Conservation (phyloP, 352 stramenopile genomes). For the Globisporangium nodosum region DNA sequence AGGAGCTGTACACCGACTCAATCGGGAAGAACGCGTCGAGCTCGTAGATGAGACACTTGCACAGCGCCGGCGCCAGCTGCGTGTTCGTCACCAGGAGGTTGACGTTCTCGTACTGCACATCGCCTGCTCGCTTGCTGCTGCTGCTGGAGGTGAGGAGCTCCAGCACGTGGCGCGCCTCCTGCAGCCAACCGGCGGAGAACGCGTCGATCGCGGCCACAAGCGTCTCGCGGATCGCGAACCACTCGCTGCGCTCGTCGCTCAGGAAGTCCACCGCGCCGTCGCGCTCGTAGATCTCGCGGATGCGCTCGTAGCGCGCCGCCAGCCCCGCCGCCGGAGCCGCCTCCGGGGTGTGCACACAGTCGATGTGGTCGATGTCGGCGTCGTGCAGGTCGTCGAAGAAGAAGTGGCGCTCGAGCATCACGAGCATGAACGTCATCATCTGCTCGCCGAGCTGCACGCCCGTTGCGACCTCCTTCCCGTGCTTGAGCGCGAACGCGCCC, state of each 20-base stretch:
- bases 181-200: constrained; percentile 66
- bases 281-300: constrained; percentile 77
- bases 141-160: constrained; percentile 26
- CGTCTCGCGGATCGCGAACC: constrained; percentile 62
- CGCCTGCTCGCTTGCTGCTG: neutral
- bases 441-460: constrained; percentile 68
- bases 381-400: constrained; percentile 80
- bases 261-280: constrained; percentile 57
- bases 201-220: constrained; percentile 64
- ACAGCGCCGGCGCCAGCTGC: constrained; percentile 70
- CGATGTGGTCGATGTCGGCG: constrained; percentile 62
- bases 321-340: neutral
- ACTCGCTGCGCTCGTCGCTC: constrained; percentile 53
- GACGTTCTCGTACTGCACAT: constrained; percentile 39
- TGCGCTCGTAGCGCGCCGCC: constrained; percentile 49
- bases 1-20: constrained; percentile 70
- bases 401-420: constrained; percentile 79
- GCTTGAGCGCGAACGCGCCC: constrained; percentile 53
- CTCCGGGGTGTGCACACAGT: constrained; percentile 5
- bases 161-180: constrained; percentile 54
- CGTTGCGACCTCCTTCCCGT: constrained; percentile 49
- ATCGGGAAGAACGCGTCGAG: constrained; percentile 73
- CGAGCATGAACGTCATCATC: constrained; percentile 83
- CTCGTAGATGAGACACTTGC: constrained; percentile 82
- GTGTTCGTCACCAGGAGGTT: constrained; percentile 84